Percentiles rank a stretch among this genome's conserved stretches.
Conservation (phyloP, 169 alveolate genomes). For the Eimeria necatrix region DNA sequence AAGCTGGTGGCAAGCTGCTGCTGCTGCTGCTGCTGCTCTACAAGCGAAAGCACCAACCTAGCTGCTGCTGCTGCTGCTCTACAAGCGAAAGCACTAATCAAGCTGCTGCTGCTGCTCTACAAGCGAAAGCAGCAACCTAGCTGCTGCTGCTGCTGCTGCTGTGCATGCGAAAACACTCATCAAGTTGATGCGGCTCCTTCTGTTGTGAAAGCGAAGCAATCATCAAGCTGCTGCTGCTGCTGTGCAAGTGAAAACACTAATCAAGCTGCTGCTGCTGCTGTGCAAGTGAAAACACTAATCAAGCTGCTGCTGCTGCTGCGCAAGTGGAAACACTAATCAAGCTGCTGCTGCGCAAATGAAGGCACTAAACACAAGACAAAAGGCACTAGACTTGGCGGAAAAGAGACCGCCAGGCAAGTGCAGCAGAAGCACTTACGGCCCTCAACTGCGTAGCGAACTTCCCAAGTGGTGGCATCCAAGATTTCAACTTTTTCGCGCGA, state of each 20-base stretch:
- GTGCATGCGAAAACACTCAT: too few relatives aligned
- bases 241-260: neutral
- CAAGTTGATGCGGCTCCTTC: too few relatives aligned
- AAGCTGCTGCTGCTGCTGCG: neutral
- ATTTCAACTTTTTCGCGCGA: slow-evolving; percentile 18
- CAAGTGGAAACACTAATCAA: neutral
- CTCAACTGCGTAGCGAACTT: neutral
- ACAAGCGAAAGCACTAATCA: neutral
- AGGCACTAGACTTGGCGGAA: too few relatives aligned
- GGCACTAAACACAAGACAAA: neutral
- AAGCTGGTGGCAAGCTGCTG: neutral
- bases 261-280: too few relatives aligned
- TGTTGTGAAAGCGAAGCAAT: neutral
- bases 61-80: neutral
- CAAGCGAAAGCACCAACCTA: too few relatives aligned
- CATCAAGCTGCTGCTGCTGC: neutral
- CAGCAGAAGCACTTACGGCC: neutral
- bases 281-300: neutral
- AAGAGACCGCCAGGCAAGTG: neutral
- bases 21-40: too few relatives aligned
- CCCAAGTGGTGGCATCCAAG: slow-evolving; percentile 40
- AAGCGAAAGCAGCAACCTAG: too few relatives aligned
- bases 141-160: too few relatives aligned
- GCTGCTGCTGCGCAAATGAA: neutral
- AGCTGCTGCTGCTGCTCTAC: too few relatives aligned